phyloP scores from a whole-genome alignment of 2,329 filamentous ascomycete genomes.

The Lasiodiplodia theobromae region DNA sequence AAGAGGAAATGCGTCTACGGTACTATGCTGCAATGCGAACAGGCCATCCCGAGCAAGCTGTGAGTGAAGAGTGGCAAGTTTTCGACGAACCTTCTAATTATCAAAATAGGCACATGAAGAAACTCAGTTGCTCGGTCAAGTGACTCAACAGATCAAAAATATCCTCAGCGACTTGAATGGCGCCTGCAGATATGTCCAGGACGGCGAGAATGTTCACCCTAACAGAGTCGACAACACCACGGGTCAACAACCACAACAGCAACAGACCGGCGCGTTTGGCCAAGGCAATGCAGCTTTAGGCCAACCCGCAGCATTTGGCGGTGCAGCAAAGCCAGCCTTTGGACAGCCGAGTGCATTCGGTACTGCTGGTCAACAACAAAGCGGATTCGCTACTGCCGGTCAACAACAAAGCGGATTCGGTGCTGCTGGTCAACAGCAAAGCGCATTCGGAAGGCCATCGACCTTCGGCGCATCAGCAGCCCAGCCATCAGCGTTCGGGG shows the following conservation, averaged over 20 bases:
- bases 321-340: conserved; percentile 12
- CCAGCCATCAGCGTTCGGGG: conserved; percentile 6
- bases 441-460: conserved; percentile 28
- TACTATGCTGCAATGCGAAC: conserved; percentile 71
- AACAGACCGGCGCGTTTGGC: not conserved
- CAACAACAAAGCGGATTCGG: conserved; percentile 26
- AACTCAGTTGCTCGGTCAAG: conserved; percentile 27
- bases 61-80: conserved; percentile 44
- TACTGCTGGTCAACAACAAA: no score
- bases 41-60: conserved; percentile 65
- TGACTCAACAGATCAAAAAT: conserved; percentile 70
- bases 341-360: conserved; percentile 24
- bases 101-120: conserved; percentile 16
- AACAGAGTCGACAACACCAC: conserved; percentile 35
- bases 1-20: conserved; percentile 80
- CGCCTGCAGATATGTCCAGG: conserved; percentile 57
- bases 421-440: conserved; percentile 26
- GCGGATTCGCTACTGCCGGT: not conserved
- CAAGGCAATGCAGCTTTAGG: not conserved
- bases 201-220: conserved; percentile 44
- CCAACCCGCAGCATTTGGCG: conserved; percentile 20
- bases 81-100: not conserved
- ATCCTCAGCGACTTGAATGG: conserved; percentile 73
- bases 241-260: conserved; percentile 8
- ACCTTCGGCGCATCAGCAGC: conserved; percentile 28